Base-by-base conservation (phyloP, 805 yeast species). In the Hanseniaspora hatyaiensis region DNA sequence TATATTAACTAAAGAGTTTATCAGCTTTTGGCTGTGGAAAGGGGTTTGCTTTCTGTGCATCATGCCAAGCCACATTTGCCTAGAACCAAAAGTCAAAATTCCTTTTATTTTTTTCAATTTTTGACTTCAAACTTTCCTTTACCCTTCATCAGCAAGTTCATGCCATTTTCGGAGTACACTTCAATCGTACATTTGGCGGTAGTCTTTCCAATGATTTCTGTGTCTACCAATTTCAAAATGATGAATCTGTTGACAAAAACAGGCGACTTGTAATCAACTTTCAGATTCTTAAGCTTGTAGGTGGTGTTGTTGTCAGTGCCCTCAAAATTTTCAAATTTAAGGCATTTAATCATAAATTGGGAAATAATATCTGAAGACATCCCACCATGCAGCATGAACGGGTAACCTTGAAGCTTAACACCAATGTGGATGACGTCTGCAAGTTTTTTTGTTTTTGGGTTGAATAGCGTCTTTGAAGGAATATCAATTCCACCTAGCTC, bases 371-470 rank as follows among this genome's bases (percentile, higher is more conserved):
- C 79, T 8, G 88, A 94, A 26, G 87, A 60, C 24, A 88, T 74
- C 0, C 96, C 96, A 3, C 96, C 96, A 59, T 87, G 96, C 2
- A 85, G 73, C 16, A 88, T 64, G 55, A 84, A 80, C 2, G 96
- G 96, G 59, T 81, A 87, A 1, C 96, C 96, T 36, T 89, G 78
- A 18, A 87, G 62, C 52, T 73, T 73, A 57, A 80, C 76, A 0
- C 96, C 96, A 45, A 82, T 70, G 59, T 85, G 94, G 22, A 84
- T 68, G 5, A 86, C 70, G 0, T 85, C 73, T 1, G 82, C 70
- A 0, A 80, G 72, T 54, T 82, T 82, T 45, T 71, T 69, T 0
- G 74, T 72, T 12, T 66, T 61, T 1, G 71, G 65, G 51, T 80
- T 75, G 53, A 74, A 74, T 55, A 81, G 83, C 12, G 82, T 70